These are phyloP conservation scores for Torulaspora pretoriensis DNA, from an alignment of 1,139 yeast genomes.

Conservation along the genomic window DNA sequence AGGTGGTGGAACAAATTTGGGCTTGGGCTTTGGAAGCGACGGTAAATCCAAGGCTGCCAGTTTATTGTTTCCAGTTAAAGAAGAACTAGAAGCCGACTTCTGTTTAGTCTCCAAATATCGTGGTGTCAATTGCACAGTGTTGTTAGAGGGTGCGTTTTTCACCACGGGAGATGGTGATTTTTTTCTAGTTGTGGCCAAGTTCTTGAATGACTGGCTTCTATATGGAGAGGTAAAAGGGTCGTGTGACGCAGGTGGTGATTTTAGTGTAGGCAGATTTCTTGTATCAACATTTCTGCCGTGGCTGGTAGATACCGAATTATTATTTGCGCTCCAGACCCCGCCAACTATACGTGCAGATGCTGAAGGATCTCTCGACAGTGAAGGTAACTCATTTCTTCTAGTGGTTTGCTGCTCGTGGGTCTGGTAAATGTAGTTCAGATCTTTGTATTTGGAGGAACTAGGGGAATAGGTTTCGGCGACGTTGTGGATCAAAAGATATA, in stretches of 20 bases:
- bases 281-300: constrained; percentile 18
- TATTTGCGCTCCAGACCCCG: constrained; percentile 32
- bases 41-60: constrained; percentile 48
- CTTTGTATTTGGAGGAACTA: constrained; percentile 36
- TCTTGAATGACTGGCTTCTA: constrained; percentile 14
- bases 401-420: constrained; percentile 27
- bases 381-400: constrained; percentile 48
- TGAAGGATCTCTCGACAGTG: constrained; percentile 41
- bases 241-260: constrained; percentile 20
- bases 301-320: constrained; percentile 15
- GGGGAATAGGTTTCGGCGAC: constrained; percentile 51
- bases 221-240: constrained; percentile 24
- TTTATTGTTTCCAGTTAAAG: constrained; percentile 21
- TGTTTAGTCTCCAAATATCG: constrained; percentile 26
- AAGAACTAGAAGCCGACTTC: constrained; percentile 17
- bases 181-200: constrained; percentile 10
- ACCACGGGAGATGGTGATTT: constrained; percentile 20
- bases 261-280: constrained; percentile 30
- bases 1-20: constrained; percentile 40
- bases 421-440: constrained; percentile 35
- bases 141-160: constrained; percentile 17
- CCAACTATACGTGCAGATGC: constrained; percentile 24
- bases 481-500: constrained; percentile 52
- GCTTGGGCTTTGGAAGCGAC: constrained; percentile 44
- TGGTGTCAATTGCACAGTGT: constrained; percentile 21